Evolutionary conservation across 2,329 filamentous ascomycete genomes (phyloP).

Genomic region (Dactylella cylindrospora): DNA sequence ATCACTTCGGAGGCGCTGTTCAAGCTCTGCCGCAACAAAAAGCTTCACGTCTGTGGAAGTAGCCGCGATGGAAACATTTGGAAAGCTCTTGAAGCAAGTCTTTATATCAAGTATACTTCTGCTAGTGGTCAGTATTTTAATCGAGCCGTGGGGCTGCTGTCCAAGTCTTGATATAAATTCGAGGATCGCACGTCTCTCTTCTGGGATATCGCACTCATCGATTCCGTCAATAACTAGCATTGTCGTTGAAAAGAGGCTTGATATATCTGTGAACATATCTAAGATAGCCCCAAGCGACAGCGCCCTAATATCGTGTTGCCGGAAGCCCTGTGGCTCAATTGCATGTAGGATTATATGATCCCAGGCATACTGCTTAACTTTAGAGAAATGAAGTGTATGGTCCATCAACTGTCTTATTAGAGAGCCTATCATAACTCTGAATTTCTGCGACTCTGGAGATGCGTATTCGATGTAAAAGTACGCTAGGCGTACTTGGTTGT

Average conservation of each 20-base stretch:
- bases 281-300: background rate
- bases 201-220: constrained; percentile 9
- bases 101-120: constrained; percentile 12
- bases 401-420: constrained; percentile 9
- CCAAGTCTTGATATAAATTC: constrained; percentile 3
- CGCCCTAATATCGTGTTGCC: background rate
- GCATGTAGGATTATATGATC: background rate
- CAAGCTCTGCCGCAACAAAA: constrained; percentile 14
- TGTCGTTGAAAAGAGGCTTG: constrained; percentile 6
- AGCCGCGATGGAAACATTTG: constrained; percentile 24
- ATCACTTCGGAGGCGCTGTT: constrained; percentile 4
- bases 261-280: background rate
- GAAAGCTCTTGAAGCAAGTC: background rate
- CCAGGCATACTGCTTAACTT: background rate
- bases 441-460: constrained; percentile 1
- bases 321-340: background rate
- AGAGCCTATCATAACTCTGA: background rate
- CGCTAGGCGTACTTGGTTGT: background rate
- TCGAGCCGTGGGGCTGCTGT: background rate
- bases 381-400: no score
- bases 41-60: constrained; percentile 12
- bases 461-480: constrained; percentile 26
- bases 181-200: constrained; percentile 1
- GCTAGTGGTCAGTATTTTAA: constrained; percentile 13
- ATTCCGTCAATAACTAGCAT: constrained; percentile 17